Evolutionary conservation across 2,329 filamentous ascomycete genomes (phyloP).

Genomic region (Ceratocystis alfenasii): DNA sequence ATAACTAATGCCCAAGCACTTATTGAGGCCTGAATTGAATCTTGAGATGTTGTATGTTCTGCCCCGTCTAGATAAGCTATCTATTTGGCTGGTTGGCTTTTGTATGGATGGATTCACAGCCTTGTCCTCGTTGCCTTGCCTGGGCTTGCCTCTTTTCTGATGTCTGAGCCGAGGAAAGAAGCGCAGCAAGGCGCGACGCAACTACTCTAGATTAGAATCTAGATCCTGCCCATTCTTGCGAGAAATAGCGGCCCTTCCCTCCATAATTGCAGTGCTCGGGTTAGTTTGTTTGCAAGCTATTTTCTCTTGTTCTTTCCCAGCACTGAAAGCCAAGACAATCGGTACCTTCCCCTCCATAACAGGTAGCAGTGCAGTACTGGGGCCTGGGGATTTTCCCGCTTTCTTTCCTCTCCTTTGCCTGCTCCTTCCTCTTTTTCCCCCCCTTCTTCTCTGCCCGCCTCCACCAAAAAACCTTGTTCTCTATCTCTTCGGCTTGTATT

Average conservation of each 20-base stretch:
- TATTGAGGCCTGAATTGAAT: not conserved
- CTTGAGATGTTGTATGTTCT: not conserved
- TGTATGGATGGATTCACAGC: not conserved
- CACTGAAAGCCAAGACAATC: not conserved
- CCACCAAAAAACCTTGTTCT: not conserved
- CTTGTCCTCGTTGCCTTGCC: not conserved
- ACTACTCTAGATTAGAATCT: not conserved
- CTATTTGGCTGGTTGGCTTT: not conserved
- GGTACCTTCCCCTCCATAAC: not conserved
- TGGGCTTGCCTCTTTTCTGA: not conserved
- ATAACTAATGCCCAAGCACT: too few species aligned
- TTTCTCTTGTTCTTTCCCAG: not conserved
- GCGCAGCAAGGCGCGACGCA: not conserved
- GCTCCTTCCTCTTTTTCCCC: not conserved
- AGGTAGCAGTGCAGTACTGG: not conserved
- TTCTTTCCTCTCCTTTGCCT: not conserved
- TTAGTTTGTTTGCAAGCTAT: not conserved
- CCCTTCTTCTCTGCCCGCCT: not conserved
- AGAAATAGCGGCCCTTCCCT: not conserved
- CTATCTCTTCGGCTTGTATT: not conserved
- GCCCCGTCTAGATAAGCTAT: not conserved
- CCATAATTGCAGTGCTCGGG: not conserved
- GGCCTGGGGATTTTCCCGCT: not conserved
- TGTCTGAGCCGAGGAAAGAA: not conserved
- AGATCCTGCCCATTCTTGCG: not conserved